These are phyloP conservation scores for Gossypium schwendimanii DNA, from an alignment of 441 rosid species.

Conservation along the genomic window DNA sequence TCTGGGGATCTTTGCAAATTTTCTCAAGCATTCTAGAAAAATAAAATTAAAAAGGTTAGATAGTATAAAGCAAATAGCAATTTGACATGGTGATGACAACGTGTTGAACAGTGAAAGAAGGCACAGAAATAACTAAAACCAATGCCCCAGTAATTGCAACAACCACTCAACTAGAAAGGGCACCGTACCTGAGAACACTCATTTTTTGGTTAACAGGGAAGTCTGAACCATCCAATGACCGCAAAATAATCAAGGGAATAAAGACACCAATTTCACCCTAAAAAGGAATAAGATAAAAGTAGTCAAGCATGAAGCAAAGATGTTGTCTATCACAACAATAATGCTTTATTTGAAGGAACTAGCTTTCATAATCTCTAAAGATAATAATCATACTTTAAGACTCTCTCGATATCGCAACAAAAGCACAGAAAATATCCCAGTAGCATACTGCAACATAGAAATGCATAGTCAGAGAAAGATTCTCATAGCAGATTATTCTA, in stretches of 20 bases:
- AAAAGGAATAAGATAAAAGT: conserved; percentile 19
- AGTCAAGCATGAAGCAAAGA: conserved; percentile 12
- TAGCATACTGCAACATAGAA: conserved; percentile 75
- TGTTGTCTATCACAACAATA: neutral
- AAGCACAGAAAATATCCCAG: conserved; percentile 94
- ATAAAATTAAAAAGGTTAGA: neutral
- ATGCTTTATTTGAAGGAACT: conserved; percentile 1
- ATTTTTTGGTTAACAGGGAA: conserved; percentile 70
- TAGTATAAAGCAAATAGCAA: neutral
- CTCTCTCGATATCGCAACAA: conserved; percentile 88
- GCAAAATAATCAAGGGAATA: conserved; percentile 87
- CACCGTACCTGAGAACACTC: conserved; percentile 81
- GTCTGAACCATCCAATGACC: conserved; percentile 81
- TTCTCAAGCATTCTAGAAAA: conserved; percentile 88
- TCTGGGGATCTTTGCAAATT: conserved; percentile 90
- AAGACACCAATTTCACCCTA: conserved; percentile 97
- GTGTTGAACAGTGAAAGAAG: conserved; percentile 9
- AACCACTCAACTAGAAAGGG: conserved; percentile 21
- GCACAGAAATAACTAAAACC: conserved; percentile 12
- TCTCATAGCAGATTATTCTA: conserved; percentile 12
- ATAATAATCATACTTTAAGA: conserved; percentile 67
- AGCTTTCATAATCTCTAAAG: conserved; percentile 14
- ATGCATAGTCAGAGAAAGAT: conserved; percentile 25
- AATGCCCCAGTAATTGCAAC: conserved; percentile 19
- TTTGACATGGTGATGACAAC: conserved; percentile 6